Base-by-base conservation (phyloP, 768 basidiomycete species). In the Hebeloma cylindrosporum region DNA sequence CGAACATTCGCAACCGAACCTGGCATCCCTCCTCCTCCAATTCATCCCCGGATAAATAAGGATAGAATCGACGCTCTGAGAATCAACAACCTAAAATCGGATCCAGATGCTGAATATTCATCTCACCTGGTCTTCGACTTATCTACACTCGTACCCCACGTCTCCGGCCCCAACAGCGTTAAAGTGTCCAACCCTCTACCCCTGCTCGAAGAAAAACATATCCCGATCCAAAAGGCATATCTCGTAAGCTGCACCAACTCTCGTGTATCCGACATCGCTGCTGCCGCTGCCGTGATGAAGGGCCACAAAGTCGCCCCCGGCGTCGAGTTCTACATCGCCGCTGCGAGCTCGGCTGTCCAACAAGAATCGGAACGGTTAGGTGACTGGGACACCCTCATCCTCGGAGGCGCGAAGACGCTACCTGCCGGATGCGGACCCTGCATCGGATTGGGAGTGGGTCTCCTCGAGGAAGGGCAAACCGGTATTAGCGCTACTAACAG, bases 161-260 rank as follows among this genome's bases (percentile, higher is more conserved):
- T 96, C 27, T 96, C 95, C 11, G 96, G 96, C 1, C 96, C 96
- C 9, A 99, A 98, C 68, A 93, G 90, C 57, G 95, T 98, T 64
- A 99, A 99, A 66, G 65, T 98, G 37, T 89, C 94, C n/a, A 98
- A 84, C 0, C 88, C 96, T 0, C 79, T 99, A 0, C 89, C 95
- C 0, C 72, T 75, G n/a, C 79, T 99, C 9, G 84, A 87, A 56
- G 71, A 79, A 23, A 69, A 75, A 18, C 78, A 74, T 25, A 87
- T 98, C 56, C 69, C 78, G 20, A 96, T 99, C 60, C 79, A 99
- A 57, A 99, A 99, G 66, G 96, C 96, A 1, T 99, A 99, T 67
- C 88, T 99, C 45, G 91, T 99, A 47, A 93, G 89, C 54, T 99
- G 96, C 65, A 98, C 96, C 45, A 99, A 99, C 67, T 93, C 95